Base-by-base conservation (phyloP, 225 moss, liverwort and hornwort genomes). In the Straminergon stramineum region DNA sequence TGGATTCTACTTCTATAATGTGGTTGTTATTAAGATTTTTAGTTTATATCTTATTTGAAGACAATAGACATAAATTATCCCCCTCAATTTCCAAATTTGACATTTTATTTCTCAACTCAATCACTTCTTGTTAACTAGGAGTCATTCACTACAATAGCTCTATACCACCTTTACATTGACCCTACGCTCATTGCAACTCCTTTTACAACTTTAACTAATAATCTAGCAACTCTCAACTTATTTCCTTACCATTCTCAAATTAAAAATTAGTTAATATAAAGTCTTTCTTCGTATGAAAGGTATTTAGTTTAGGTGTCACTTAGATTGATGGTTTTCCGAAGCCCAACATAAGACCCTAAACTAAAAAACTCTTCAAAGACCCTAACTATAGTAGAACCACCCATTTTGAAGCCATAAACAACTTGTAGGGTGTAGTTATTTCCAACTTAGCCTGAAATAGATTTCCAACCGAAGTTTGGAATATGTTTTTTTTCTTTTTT, bases 241-340 rank as follows among this genome's bases (percentile, higher is more conserved):
- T 9, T 43, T 3, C 2, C 28, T 1, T 2, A 16, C 8, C 43
- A 0, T 51, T 52, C 2, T 52, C 32, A 52, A 52, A 75, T 52
- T 7, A 32, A 75, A 75, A 75, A 52, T 34, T 52, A 20, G 20
- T 31, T 10, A 30, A 0, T 75, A 7, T 7, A 52, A 13, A 52
- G 0, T 52, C 3, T 52, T 0, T 5, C 3, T 32, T 32, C 2
- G 13, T 32, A 20, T 1, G n/a, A 12, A 51, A 75, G 51, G 4
- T 51, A 75, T 7, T 4, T 4, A 32, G 5, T 32, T 2, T 12
- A 20, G 1, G 13, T 52, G 7, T 21, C 13, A 52, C 2, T 34
- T 1, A 7, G 2, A 31, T 2, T 0, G 0, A 6, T n/a, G n/a
- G n/a, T 7, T 32, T 48, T 51, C 51, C 0, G 3, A 0, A 75